Evolutionary conservation across 805 yeast genomes (phyloP).

Genomic region (Cyberlindnera meyerae): DNA sequence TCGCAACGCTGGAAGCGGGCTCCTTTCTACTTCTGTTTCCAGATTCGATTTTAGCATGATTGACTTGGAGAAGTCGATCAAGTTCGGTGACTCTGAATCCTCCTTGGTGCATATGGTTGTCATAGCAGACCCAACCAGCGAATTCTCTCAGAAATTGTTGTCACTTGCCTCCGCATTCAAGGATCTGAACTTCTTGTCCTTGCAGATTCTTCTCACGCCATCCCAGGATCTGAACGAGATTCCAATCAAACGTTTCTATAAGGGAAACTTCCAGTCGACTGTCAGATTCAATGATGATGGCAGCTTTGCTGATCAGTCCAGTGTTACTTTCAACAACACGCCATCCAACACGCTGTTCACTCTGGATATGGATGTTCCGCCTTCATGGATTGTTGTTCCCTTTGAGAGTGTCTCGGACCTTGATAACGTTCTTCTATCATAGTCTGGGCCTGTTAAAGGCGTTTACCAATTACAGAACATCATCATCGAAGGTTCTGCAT

Average conservation of each 20-base stretch:
- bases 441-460: slow-evolving; percentile 34
- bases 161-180: slow-evolving; percentile 41
- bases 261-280: slow-evolving; percentile 37
- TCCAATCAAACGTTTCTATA: slow-evolving; percentile 56
- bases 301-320: slow-evolving; percentile 21
- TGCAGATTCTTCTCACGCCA: slow-evolving; percentile 59
- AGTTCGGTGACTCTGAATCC: slow-evolving; percentile 20
- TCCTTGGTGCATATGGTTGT: slow-evolving; percentile 52
- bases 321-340: slow-evolving; percentile 38
- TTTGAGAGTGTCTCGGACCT: slow-evolving; percentile 51
- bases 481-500: slow-evolving; percentile 67
- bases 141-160: slow-evolving; percentile 58
- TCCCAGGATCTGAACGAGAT: slow-evolving; percentile 35
- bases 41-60: slow-evolving; percentile 41
- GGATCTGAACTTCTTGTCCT: slow-evolving; percentile 44
- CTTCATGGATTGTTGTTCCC: slow-evolving; percentile 62
- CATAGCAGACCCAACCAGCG: slow-evolving; percentile 69
- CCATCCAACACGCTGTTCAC: slow-evolving; percentile 51
- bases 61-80: slow-evolving; percentile 20
- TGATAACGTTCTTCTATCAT: slow-evolving; percentile 51
- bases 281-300: slow-evolving; percentile 29
- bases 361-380: slow-evolving; percentile 54
- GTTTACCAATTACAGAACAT: slow-evolving; percentile 48
- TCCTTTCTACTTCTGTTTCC: slow-evolving; percentile 36
- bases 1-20: slow-evolving; percentile 20